Percentiles rank a stretch among this genome's conserved stretches.
Conservation (phyloP, 2,329 filamentous ascomycete species). For the Talaromyces atroroseus region DNA sequence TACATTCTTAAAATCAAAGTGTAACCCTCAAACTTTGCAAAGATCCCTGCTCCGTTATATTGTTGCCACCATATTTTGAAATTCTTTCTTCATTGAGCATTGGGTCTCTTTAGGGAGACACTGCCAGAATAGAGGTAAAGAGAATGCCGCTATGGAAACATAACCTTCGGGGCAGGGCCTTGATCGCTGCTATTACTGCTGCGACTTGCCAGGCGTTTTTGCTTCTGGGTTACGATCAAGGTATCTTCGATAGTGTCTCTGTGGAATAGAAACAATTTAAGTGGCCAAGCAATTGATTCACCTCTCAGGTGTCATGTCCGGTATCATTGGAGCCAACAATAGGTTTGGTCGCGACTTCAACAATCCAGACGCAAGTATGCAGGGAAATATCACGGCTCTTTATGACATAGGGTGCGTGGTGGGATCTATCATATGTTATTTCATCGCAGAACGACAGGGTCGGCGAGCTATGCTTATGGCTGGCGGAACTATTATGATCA, state of each 20-base stretch:
- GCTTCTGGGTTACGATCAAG: slow-evolving; percentile 45
- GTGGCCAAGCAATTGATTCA: background rate
- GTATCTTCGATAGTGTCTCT: background rate
- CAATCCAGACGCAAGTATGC: slow-evolving; percentile 32
- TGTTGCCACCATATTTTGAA: too few relatives aligned
- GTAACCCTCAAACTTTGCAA: background rate
- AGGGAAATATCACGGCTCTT: slow-evolving; percentile 28
- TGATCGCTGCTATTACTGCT: slow-evolving; percentile 24
- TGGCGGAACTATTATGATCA: slow-evolving; percentile 39
- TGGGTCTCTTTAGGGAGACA: too few relatives aligned
- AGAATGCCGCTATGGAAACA: background rate
- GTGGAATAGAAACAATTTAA: background rate
- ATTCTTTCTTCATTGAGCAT: too few relatives aligned
- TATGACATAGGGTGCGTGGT: slow-evolving; percentile 27
- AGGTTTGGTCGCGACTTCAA: slow-evolving; percentile 36
- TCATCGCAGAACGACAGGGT: slow-evolving; percentile 40
- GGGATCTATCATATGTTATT: slow-evolving; percentile 27
- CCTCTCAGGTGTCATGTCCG: slow-evolving; percentile 40
- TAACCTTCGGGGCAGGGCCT: slow-evolving; percentile 18
- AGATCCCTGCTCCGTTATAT: background rate
- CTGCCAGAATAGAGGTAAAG: background rate
- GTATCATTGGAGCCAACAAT: slow-evolving; percentile 42
- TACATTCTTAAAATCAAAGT: background rate
- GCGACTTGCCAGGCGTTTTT: slow-evolving; percentile 38
- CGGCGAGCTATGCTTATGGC: slow-evolving; percentile 39